Conservation (phyloP, 208 protist species). For the Acanthamoeba triangularis region DNA sequence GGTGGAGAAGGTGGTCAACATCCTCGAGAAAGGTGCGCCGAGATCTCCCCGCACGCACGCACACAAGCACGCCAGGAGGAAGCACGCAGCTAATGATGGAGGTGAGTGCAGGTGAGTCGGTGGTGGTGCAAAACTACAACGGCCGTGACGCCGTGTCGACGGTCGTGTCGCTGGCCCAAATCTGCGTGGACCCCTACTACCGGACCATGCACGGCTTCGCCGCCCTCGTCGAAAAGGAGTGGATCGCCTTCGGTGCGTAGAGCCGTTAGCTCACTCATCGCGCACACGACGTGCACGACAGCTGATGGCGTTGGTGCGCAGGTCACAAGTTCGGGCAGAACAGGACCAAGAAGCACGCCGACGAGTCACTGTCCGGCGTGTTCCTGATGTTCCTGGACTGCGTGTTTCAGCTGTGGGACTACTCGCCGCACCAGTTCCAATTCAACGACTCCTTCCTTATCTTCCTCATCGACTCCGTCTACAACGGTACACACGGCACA, state of each 20-base stretch:
- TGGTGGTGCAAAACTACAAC: constrained; percentile 58
- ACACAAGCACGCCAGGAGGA: too few species aligned
- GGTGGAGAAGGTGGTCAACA: constrained; percentile 38
- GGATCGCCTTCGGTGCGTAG: constrained; percentile 90
- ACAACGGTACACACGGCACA: constrained; percentile 8
- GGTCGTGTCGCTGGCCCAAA: constrained; percentile 90
- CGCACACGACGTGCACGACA: not conserved
- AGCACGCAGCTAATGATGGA: not conserved
- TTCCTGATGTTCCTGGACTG: constrained; percentile 66
- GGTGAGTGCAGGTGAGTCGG: constrained; percentile 16
- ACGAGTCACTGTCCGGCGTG: constrained; percentile 30
- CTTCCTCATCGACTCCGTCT: constrained; percentile 57
- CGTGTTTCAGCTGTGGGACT: constrained; percentile 74
- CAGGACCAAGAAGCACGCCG: constrained; percentile 17
- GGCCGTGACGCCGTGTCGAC: constrained; percentile 84
- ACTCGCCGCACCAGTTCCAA: constrained; percentile 48
- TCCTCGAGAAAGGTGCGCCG: constrained; percentile 15
- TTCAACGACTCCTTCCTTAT: constrained; percentile 65
- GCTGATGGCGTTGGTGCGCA: not conserved
- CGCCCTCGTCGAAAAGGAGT: constrained; percentile 95
- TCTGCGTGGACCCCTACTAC: constrained; percentile 95
- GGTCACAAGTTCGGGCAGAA: constrained; percentile 48
- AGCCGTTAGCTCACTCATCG: too few species aligned
- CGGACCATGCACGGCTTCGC: constrained; percentile 93
- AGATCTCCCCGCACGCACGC: not conserved